phyloP scores from a whole-genome alignment of 164 flowering plant species.

The Chloranthus sessilifolius region DNA sequence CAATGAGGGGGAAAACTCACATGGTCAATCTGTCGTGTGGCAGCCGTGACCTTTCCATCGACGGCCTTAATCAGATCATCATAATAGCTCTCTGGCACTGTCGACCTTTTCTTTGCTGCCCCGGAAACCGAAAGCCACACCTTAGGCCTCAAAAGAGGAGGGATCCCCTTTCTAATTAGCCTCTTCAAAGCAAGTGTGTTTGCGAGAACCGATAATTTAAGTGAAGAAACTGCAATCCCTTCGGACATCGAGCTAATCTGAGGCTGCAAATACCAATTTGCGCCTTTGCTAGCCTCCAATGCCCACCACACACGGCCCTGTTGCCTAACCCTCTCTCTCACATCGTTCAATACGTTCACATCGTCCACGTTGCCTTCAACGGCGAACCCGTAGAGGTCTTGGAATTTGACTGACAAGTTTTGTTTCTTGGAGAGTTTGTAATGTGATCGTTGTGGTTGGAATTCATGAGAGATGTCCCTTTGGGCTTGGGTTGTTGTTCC shows the following conservation, averaged over 20 bases:
- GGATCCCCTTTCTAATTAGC: conserved; percentile 89
- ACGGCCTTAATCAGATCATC: conserved; percentile 72
- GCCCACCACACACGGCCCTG: conserved; percentile 95
- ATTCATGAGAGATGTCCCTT: conserved; percentile 50
- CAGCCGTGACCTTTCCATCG: conserved; percentile 80
- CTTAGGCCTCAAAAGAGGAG: conserved; percentile 85
- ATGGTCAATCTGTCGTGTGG: conserved; percentile 92
- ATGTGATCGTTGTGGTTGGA: conserved; percentile 45
- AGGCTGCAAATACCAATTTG: conserved; percentile 88
- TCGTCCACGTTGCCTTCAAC: conserved; percentile 99
- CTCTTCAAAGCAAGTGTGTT: conserved; percentile 76
- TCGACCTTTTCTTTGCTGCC: conserved; percentile 91
- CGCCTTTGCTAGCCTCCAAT: conserved; percentile 86
- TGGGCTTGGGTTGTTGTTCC: conserved; percentile 43
- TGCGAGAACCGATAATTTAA: conserved; percentile 57
- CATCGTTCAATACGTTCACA: conserved; percentile 93
- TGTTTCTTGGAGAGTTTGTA: conserved; percentile 71
- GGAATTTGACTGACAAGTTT: conserved; percentile 72
- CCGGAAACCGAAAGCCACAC: conserved; percentile 92
- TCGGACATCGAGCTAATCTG: conserved; percentile 41
- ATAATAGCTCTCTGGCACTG: conserved; percentile 92
- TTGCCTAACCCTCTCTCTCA: conserved; percentile 87
- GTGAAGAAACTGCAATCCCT: conserved; percentile 37
- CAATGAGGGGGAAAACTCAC: conserved; percentile 35
- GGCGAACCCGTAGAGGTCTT: conserved; percentile 88